A percentile compares a stretch with the other conserved stretches of the same genome.
Evolutionary conservation across 2,329 filamentous ascomycete species (phyloP).

Genomic region (Trichoderma oligosporum): DNA sequence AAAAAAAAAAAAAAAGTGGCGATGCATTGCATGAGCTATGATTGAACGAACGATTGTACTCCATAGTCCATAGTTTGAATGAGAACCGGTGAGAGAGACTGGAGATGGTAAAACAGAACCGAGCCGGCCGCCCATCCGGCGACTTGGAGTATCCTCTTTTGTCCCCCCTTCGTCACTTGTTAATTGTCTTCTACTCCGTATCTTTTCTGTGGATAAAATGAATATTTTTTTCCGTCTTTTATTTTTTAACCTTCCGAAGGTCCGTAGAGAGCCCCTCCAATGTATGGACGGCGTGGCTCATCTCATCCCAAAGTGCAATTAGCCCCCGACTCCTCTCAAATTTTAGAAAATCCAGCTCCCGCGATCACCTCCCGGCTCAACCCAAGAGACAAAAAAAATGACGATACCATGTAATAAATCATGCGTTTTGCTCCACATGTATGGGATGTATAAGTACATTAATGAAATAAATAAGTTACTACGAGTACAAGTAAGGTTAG

Average conservation of each 20-base stretch:
- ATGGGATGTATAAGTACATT: too few relatives aligned
- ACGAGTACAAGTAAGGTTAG: too few relatives aligned
- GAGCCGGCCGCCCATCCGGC: slow-evolving; percentile 4
- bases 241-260: slow-evolving; percentile 2
- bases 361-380: not conserved
- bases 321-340: slow-evolving; percentile 7
- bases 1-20: not conserved
- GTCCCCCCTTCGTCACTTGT: too few relatives aligned
- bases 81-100: not conserved
- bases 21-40: not conserved
- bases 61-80: too few relatives aligned
- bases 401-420: slow-evolving; percentile 10
- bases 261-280: not conserved
- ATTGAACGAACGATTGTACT: too few relatives aligned
- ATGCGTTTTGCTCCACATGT: slow-evolving; percentile 10
- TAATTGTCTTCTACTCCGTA: too few relatives aligned
- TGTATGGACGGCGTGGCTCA: too few relatives aligned
- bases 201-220: too few relatives aligned
- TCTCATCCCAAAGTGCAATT: too few relatives aligned
- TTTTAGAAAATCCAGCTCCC: not conserved
- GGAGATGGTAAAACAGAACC: not conserved
- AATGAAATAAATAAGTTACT: too few relatives aligned
- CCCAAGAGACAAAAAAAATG: slow-evolving; percentile 10
- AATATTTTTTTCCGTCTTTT: too few relatives aligned
- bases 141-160: too few relatives aligned